Base-by-base conservation (phyloP, 1,284 basidiomycete species). In the Malassezia arunalokei region DNA sequence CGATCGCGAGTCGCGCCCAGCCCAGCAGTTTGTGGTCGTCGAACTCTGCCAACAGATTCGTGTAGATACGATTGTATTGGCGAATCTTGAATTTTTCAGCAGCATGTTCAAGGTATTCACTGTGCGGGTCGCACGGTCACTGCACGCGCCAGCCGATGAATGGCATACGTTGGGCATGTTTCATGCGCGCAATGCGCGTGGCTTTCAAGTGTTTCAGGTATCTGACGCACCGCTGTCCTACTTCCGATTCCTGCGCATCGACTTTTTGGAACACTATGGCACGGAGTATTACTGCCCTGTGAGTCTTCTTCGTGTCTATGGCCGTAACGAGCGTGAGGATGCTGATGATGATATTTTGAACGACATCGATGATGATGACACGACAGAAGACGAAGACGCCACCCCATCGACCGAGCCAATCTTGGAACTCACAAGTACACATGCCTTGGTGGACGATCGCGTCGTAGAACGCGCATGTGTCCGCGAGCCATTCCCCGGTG, bases 71-170 rank as follows among this genome's bases (percentile, higher is more conserved):
- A 81, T 98, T 45, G 90, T 96, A 70, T 77, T 99, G 6, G 91
- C 90, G 48, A 94, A 96, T 68, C 94, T 87, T 74, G 92, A 98
- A 76, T 96, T 96, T 77, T 99, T 96, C 76, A 90, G 86, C 63
- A 89, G 91, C 8, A 86, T 95, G 46, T 94, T 98, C 76, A 86
- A 87, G 73, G 85, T 90, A 48, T 86, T 98, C 59, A 79, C 79
- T 3, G 83, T 98, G 40, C 86, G 85, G 64, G 87, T 88, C 2
- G 83, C 86, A 5, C 85, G 86, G 72, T 81, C 83, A 33, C 76
- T 80, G 20, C 81, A 83, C 15, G 82, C 79, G 17, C 87, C 85
- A 78, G 82, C 80, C 1, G 76, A 78, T 42, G 64, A 72, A 32
- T 80, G 79, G 79, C 70, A 73, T 29, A 71, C 76, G 39, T 73